Evolutionary conservation across 2,329 filamentous ascomycete species (phyloP).

Genomic region (Chaetoscypha palmicola): DNA sequence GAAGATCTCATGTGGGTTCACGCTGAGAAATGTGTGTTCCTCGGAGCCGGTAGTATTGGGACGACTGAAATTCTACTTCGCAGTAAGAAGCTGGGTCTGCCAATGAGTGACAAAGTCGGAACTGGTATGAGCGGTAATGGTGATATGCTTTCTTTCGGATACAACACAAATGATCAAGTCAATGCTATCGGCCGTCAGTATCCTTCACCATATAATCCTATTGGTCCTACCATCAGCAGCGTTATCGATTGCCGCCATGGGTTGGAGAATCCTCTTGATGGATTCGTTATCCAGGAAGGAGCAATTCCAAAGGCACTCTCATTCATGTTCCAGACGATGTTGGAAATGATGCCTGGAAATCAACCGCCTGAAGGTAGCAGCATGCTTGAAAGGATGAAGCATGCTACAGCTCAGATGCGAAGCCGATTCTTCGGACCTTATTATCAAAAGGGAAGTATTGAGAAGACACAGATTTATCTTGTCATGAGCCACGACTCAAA

Average conservation of each 20-base stretch:
- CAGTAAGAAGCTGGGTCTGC: slow-evolving; percentile 51
- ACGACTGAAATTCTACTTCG: slow-evolving; percentile 60
- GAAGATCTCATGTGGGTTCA: slow-evolving; percentile 61
- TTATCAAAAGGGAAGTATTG: slow-evolving; percentile 46
- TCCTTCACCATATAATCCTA: slow-evolving; percentile 44
- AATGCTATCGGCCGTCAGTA: slow-evolving; percentile 48
- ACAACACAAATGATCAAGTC: slow-evolving; percentile 50
- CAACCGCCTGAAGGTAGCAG: slow-evolving; percentile 34
- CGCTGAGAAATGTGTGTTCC: slow-evolving; percentile 56
- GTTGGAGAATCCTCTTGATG: slow-evolving; percentile 48
- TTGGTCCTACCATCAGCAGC: slow-evolving; percentile 56
- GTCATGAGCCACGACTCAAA: slow-evolving; percentile 39
- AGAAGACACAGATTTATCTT: slow-evolving; percentile 56
- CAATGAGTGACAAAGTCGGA: slow-evolving; percentile 50
- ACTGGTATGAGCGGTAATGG: slow-evolving; percentile 59
- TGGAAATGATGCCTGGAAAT: slow-evolving; percentile 47
- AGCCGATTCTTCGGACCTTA: slow-evolving; percentile 55
- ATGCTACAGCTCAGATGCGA: slow-evolving; percentile 41
- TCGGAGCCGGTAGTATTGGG: slow-evolving; percentile 58
- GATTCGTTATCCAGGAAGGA: slow-evolving; percentile 59
- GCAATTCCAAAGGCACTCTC: slow-evolving; percentile 51
- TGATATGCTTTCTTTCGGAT: slow-evolving; percentile 58
- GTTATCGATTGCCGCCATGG: slow-evolving; percentile 52
- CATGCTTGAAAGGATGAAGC: slow-evolving; percentile 38
- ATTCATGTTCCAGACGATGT: slow-evolving; percentile 47